phyloP scores from a whole-genome alignment of 148 eudicot species.

The Amaranthus palmeri region DNA sequence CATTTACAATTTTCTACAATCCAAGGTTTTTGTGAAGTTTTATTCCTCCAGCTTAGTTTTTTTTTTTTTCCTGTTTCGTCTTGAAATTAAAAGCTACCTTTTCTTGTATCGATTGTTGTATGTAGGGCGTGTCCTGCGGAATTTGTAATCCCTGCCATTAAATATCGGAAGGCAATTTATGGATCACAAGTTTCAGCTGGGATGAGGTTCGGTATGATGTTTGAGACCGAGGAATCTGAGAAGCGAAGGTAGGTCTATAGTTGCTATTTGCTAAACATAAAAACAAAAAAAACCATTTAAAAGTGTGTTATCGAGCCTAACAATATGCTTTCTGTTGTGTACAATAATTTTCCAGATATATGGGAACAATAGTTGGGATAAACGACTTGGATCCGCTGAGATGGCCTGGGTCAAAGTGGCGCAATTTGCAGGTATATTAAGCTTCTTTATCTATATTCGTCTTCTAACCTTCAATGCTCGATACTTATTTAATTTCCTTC shows the following conservation, averaged over 20 bases:
- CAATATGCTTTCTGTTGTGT: neutral
- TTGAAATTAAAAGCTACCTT: neutral
- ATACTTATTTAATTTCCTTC: neutral
- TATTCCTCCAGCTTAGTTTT: neutral
- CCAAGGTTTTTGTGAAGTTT: constrained; percentile 50
- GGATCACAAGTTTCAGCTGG: constrained; percentile 81
- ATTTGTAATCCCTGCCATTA: constrained; percentile 76
- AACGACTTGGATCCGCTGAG: constrained; percentile 82
- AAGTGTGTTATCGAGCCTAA: neutral
- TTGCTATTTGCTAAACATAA: neutral
- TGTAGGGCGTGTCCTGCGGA: constrained; percentile 95
- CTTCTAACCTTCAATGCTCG: neutral
- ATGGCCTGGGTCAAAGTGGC: constrained; percentile 96
- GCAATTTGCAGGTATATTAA: constrained; percentile 64
- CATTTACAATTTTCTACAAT: constrained; percentile 82
- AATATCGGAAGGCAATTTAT: constrained; percentile 67
- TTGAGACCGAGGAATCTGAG: constrained; percentile 92
- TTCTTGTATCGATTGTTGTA: constrained; percentile 12
- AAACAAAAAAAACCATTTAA: neutral
- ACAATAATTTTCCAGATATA: constrained; percentile 47
- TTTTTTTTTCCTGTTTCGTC: neutral
- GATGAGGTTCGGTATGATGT: constrained; percentile 99
- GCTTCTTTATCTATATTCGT: neutral
- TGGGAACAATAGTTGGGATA: constrained; percentile 75
- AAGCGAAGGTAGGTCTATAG: constrained; percentile 59